A percentile compares a stretch with the other conserved stretches of the same genome.
Evolutionary conservation across 768 basidiomycete species (phyloP).

Genomic region (Tulasnella sp.): DNA sequence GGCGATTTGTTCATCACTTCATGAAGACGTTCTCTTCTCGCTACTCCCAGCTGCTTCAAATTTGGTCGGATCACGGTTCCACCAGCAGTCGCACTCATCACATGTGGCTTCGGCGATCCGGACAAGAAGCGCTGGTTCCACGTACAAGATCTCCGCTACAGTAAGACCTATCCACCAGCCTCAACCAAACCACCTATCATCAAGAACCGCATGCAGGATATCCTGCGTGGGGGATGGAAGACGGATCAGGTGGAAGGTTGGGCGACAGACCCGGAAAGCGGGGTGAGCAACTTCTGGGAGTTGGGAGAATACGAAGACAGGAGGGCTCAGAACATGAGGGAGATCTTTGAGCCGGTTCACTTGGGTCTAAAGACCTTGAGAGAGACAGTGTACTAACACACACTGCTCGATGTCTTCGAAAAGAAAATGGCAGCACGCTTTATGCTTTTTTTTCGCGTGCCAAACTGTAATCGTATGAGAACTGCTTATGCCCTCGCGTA

Average conservation of each 20-base stretch:
- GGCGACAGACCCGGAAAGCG: neutral
- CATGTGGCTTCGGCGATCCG: conserved; percentile 14
- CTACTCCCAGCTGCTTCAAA: conserved; percentile 17
- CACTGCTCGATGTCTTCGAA: too few relatives aligned
- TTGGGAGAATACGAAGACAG: conserved; percentile 13
- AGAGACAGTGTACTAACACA: neutral
- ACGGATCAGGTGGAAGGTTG: neutral
- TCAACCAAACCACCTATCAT: neutral
- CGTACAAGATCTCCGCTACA: conserved; percentile 16
- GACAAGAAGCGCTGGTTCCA: conserved; percentile 17
- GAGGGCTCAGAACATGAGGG: conserved; percentile 1
- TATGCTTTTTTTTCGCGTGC: too few relatives aligned
- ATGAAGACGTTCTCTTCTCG: neutral
- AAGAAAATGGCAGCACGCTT: too few relatives aligned
- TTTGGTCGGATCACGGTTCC: conserved; percentile 18
- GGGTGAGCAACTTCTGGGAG: conserved; percentile 13
- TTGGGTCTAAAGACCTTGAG: conserved; percentile 5
- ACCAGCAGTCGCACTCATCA: conserved; percentile 16
- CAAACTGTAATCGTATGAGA: too few relatives aligned
- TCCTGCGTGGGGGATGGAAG: conserved; percentile 18
- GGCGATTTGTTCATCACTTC: neutral
- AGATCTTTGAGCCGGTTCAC: conserved; percentile 5
- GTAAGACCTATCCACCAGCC: neutral
- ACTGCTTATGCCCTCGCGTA: too few relatives aligned
- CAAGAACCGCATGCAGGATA: conserved; percentile 1